These are phyloP conservation scores for Acanthamoeba sp. DNA, from an alignment of 208 protist genomes.

Conservation along the genomic window DNA sequence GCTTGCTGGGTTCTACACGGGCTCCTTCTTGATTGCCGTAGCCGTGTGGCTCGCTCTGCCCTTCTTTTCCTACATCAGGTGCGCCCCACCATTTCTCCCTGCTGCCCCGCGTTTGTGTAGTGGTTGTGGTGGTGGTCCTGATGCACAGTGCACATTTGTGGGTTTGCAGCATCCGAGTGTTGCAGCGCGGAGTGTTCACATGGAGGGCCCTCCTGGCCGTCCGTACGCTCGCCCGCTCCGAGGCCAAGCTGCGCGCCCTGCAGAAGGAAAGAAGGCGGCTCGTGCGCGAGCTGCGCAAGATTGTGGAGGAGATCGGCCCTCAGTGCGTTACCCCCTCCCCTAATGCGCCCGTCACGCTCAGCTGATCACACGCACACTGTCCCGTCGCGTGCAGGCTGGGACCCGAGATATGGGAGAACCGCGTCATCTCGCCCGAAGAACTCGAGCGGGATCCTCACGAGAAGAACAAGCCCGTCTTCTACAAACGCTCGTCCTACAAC, in stretches of 20 bases:
- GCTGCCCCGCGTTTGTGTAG: neutral
- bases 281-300: neutral
- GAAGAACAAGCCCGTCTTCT: constrained; percentile 18
- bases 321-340: neutral
- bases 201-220: constrained; percentile 49
- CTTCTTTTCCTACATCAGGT: constrained; percentile 72
- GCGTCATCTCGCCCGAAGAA: constrained; percentile 8
- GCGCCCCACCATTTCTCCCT: neutral
- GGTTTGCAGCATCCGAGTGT: neutral
- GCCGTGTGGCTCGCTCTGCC: constrained; percentile 14
- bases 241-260: constrained; percentile 7
- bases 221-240: constrained; percentile 14
- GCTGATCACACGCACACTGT: neutral
- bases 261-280: constrained; percentile 22
- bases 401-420: neutral
- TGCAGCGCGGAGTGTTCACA: constrained; percentile 45
- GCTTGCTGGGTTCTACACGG: constrained; percentile 23
- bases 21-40: neutral
- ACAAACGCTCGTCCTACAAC: constrained; percentile 57
- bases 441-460: neutral
- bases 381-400: neutral
- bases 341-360: no score
- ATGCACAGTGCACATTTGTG: neutral
- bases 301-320: constrained; percentile 30
- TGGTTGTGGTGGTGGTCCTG: neutral